Evolutionary conservation across 2,329 filamentous ascomycete genomes (phyloP).

Genomic region (Podosphaera fusca): DNA sequence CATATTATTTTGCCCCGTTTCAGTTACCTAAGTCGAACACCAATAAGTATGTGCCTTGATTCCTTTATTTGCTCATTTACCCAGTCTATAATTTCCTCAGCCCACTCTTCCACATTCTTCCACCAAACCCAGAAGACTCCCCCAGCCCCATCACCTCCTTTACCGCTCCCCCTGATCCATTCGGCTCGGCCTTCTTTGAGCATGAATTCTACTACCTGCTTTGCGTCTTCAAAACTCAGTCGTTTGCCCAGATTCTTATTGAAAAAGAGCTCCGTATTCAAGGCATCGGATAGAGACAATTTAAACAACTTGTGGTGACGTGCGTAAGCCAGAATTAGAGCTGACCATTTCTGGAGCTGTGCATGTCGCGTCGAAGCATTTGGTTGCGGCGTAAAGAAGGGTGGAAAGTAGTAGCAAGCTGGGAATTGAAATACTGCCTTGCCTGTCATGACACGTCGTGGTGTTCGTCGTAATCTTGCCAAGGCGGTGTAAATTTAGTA

Average conservation of each 20-base stretch:
- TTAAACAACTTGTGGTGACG: conserved; percentile 54
- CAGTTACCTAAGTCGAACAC: conserved; percentile 28
- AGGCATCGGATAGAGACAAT: conserved; percentile 39
- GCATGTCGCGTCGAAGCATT: conserved; percentile 50
- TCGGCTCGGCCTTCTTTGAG: conserved; percentile 38
- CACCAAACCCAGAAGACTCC: conserved; percentile 54
- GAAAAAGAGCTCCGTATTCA: conserved; percentile 33
- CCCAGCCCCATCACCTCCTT: conserved; percentile 18
- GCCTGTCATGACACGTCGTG: background rate
- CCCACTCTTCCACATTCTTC: conserved; percentile 81
- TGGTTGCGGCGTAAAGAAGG: conserved; percentile 66
- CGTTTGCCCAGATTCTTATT: conserved; percentile 31
- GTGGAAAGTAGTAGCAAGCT: conserved; percentile 49
- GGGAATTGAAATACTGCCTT: conserved; percentile 28
- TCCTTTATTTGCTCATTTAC: conserved; percentile 17
- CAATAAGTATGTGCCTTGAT: background rate
- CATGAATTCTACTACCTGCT: conserved; percentile 36
- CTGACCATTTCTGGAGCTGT: conserved; percentile 68
- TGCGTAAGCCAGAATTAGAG: conserved; percentile 66
- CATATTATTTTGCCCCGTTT: conserved; percentile 66
- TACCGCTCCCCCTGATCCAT: conserved; percentile 35
- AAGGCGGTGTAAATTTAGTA: too few species aligned
- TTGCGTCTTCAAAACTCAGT: conserved; percentile 26
- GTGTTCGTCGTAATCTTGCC: too few species aligned
- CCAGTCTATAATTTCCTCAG: conserved; percentile 51